Conservation (phyloP, 2,329 filamentous ascomycete species). For the Aureobasidium sp. region DNA sequence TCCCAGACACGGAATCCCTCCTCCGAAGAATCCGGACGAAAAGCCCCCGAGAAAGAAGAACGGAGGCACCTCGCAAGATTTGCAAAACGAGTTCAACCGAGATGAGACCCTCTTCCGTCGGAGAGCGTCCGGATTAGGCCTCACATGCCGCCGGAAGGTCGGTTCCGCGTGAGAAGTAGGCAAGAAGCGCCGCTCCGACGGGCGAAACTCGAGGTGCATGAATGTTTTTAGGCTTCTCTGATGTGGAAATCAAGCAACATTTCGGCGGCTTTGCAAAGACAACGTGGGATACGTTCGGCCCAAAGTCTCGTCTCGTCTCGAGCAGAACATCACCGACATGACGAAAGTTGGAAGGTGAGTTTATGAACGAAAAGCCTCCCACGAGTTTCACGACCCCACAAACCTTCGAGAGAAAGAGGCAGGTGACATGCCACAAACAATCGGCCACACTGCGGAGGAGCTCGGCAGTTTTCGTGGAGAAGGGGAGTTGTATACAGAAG, state of each 20-base stretch:
- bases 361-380: no score
- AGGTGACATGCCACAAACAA: constrained; percentile 11
- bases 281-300: neutral
- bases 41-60: constrained; percentile 7
- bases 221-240: neutral
- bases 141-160: neutral
- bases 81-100: constrained; percentile 10
- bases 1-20: neutral
- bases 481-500: neutral
- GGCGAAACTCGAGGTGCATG: no score
- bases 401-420: no score
- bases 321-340: no score
- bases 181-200: neutral
- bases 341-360: neutral
- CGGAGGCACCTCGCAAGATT: neutral
- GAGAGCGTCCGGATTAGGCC: neutral
- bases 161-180: neutral
- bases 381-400: no score
- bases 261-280: constrained; percentile 4
- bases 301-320: no score
- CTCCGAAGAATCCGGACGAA: neutral
- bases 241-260: neutral
- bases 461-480: constrained; percentile 10
- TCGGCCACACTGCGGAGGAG: constrained; percentile 5
- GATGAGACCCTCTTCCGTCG: constrained; percentile 4